These are phyloP conservation scores for Lumnitzera racemosa DNA, from an alignment of 345 rosid genomes.

Conservation along the genomic window DNA sequence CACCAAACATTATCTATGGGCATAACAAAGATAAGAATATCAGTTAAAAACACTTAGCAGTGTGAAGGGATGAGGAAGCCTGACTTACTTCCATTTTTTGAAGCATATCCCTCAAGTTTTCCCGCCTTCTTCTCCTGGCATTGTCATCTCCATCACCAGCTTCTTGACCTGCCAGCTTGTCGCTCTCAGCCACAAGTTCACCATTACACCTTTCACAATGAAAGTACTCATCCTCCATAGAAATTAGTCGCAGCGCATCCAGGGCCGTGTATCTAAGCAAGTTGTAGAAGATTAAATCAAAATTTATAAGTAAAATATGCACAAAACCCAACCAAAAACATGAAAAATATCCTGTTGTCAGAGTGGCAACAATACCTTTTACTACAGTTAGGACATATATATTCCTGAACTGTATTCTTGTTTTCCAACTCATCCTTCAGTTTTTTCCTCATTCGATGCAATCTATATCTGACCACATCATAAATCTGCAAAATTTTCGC, in stretches of 20 bases:
- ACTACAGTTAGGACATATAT: constrained; percentile 80
- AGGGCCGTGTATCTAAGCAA: constrained; percentile 66
- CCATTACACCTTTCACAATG: constrained; percentile 89
- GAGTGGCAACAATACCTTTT: constrained; percentile 38
- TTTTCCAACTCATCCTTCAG: constrained; percentile 79
- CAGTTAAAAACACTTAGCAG: not conserved
- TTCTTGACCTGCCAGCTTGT: constrained; percentile 77
- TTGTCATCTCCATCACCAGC: constrained; percentile 88
- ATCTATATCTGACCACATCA: constrained; percentile 69
- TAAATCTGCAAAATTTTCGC: constrained; percentile 44
- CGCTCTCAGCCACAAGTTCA: constrained; percentile 84
- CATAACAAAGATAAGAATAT: no score
- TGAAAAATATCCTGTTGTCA: no score
- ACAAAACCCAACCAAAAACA: not conserved
- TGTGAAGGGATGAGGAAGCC: not conserved
- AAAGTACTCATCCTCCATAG: constrained; percentile 63
- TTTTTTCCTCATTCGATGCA: constrained; percentile 69
- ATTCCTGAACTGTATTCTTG: constrained; percentile 86
- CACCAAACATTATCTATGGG: no score
- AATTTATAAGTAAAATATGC: constrained; percentile 6
- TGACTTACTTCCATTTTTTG: constrained; percentile 55
- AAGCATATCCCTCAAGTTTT: constrained; percentile 72
- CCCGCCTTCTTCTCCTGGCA: constrained; percentile 73
- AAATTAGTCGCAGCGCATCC: constrained; percentile 69
- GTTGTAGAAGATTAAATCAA: constrained; percentile 9